Conservation (phyloP, 2,329 filamentous ascomycete species). For the Aspergillus calidoustus region DNA sequence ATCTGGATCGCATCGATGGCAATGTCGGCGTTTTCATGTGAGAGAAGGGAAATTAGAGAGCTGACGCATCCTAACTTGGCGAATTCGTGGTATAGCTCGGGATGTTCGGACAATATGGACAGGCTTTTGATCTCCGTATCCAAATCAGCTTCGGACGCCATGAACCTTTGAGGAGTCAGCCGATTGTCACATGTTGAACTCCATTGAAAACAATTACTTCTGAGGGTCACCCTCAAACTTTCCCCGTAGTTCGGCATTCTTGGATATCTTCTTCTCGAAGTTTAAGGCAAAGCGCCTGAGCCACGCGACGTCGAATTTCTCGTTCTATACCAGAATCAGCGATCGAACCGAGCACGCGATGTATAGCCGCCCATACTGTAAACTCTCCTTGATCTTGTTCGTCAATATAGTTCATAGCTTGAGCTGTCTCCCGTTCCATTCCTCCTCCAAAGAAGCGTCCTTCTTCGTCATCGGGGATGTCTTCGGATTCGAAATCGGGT, state of each 20-base stretch:
- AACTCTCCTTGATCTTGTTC: conserved; percentile 61
- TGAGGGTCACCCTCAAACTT: conserved; percentile 79
- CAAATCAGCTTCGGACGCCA: conserved; percentile 84
- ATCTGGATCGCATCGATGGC: conserved; percentile 90
- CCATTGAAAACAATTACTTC: conserved; percentile 56
- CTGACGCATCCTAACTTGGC: conserved; percentile 72
- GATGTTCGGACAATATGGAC: conserved; percentile 84
- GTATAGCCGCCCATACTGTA: conserved; percentile 37
- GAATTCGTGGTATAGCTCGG: conserved; percentile 81
- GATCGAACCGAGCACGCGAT: neutral
- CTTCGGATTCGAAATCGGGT: conserved; percentile 60
- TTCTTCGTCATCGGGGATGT: conserved; percentile 78
- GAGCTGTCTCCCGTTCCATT: conserved; percentile 76
- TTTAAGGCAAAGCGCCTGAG: conserved; percentile 77
- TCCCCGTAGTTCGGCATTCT: conserved; percentile 86
- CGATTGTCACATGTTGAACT: neutral
- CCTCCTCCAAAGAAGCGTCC: conserved; percentile 96
- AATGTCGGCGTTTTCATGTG: conserved; percentile 97
- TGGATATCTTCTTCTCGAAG: conserved; percentile 89
- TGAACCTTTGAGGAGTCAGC: conserved; percentile 57
- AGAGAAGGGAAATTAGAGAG: conserved; percentile 78
- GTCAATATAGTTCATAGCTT: conserved; percentile 88
- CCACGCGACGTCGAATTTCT: conserved; percentile 85
- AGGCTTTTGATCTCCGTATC: conserved; percentile 86
- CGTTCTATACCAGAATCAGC: conserved; percentile 51